Percentiles rank a stretch among this genome's conserved stretches.
Evolutionary conservation across 148 eudicot genomes (phyloP).

Genomic region (Dianthus caryophyllus): DNA sequence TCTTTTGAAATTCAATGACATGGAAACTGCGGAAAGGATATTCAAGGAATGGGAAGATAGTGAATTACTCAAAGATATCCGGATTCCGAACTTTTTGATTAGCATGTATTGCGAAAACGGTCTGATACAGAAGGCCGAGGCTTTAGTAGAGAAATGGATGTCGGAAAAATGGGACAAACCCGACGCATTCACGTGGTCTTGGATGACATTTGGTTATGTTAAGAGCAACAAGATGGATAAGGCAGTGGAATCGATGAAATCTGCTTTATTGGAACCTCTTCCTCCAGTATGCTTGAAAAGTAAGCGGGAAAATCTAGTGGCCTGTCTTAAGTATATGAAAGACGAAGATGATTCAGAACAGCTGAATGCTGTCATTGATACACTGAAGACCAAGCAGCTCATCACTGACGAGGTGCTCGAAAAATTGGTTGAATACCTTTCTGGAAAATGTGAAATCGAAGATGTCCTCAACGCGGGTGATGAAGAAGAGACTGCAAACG

Average conservation of each 20-base stretch:
- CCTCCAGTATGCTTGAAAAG: too few species aligned
- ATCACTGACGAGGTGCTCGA: slow-evolving; percentile 25
- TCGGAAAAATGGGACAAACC: slow-evolving; percentile 32
- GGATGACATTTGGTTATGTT: slow-evolving; percentile 34
- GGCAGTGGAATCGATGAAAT: too few species aligned
- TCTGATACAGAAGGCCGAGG: slow-evolving; percentile 42
- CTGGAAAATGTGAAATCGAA: slow-evolving; percentile 23
- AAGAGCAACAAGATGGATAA: too few species aligned
- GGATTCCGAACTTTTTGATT: slow-evolving; percentile 33
- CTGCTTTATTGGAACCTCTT: too few species aligned
- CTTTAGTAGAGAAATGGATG: slow-evolving; percentile 23
- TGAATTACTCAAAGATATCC: slow-evolving; percentile 27
- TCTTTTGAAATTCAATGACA: too few species aligned
- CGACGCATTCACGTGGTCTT: slow-evolving; percentile 29
- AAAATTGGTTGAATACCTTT: slow-evolving; percentile 33
- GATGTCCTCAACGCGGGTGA: slow-evolving; percentile 5
- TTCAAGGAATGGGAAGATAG: slow-evolving; percentile 42
- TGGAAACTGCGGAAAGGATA: too few species aligned
- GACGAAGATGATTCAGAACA: too few species aligned
- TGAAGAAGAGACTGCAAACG: neutral
- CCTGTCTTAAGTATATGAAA: too few species aligned
- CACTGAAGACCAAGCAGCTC: too few species aligned
- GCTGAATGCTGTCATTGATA: too few species aligned
- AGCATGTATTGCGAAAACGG: slow-evolving; percentile 34
- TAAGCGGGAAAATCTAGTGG: too few species aligned